Evolutionary conservation across 108 stramenopile species (phyloP), one percentile per base, ranked within the genome.

Genomic region (Discostella pseudostelligera): DNA sequence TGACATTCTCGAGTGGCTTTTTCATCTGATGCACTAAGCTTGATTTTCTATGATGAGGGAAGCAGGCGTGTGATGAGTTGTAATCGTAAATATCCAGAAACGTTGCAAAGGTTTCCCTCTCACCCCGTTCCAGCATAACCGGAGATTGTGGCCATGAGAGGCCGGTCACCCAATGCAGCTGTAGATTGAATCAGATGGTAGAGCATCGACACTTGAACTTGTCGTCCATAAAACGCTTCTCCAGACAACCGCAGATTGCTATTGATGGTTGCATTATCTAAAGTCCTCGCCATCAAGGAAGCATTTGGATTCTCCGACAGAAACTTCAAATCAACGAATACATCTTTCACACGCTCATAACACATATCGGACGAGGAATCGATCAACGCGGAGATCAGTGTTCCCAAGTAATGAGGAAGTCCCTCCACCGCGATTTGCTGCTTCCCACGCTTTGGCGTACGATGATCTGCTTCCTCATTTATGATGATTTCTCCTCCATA

Each of bases 121-220:
- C 39, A 69, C 68, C 70, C 70, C 17, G 70, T 57, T 3, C 70
- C 70, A 39, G 70, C 54, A 39, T 61, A 61, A 16, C 70, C 70
- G 8, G 70, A 39, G 22, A 71, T 71, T 0, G 37, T 56, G 29
- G 70, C 70, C 51, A 71, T 62, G 21, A 61, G 43, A 14, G 70
- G 62, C 55, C 62, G 70, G 16, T 71, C 39, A 7, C 62, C 62
- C 12, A 54, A 5, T 9, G 56, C 36, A 6, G 56, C 36, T 24
- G 49, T 35, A 46, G 49, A 56, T 21, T 71, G 61, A 44, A 63
- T 39, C 45, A 71, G 20, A 63, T 71, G 70, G 61, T 56, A 21
- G n/a, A 71, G 50, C 54, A 71, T 71, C 7, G 60, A 62, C 61
- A 71, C 56, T 56, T 71, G 55, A 7, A 71, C 62, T 53, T 56